Evolutionary conservation across 345 rosid species (phyloP).

Genomic region (Acer negundo): DNA sequence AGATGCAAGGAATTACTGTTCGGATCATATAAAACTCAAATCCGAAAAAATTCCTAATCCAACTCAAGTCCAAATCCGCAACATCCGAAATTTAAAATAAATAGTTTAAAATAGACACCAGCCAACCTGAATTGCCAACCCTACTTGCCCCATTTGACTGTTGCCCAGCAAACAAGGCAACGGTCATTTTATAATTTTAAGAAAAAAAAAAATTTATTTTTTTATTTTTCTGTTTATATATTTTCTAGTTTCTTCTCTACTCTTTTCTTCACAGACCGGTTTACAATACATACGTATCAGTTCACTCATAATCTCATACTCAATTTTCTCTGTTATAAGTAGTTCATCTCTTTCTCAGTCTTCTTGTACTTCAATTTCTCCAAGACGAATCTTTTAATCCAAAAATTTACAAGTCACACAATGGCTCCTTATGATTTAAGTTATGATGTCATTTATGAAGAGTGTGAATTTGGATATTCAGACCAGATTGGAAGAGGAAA

Average conservation of each 20-base stretch:
- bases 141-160: background rate
- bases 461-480: background rate
- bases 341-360: background rate
- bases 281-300: background rate
- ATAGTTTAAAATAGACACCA: background rate
- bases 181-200: too few species aligned
- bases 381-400: too few species aligned
- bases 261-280: background rate
- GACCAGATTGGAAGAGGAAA: background rate
- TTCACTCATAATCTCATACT: background rate
- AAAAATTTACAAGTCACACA: too few species aligned
- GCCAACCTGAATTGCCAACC: too few species aligned
- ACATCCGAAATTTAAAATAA: background rate
- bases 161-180: too few species aligned
- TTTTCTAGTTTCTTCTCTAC: background rate
- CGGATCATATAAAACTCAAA: background rate
- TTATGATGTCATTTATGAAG: too few species aligned
- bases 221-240: too few species aligned
- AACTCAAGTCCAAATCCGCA: background rate
- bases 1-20: background rate
- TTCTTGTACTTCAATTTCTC: background rate
- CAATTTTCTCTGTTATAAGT: background rate
- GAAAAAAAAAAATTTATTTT: too few species aligned
- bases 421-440: too few species aligned
- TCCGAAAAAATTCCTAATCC: background rate